Base-by-base conservation (phyloP, 371 early-diverging fungal species). In the Rhizopus delemar region DNA sequence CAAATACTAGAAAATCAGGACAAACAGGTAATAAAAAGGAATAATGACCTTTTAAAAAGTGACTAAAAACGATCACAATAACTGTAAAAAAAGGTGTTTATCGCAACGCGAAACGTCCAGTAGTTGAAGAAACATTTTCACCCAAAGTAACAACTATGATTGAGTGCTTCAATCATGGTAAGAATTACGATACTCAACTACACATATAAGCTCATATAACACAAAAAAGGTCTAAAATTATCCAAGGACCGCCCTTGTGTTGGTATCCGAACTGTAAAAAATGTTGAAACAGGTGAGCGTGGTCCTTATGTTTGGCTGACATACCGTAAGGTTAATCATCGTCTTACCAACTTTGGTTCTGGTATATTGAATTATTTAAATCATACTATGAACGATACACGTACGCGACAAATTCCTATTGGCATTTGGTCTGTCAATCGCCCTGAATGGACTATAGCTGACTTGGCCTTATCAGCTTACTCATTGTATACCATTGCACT, bases 401-500 rank as follows among this genome's bases (percentile, higher is more conserved):
- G 65, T 41, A 63, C 54, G 35, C 59, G 58, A 13, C 58, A 68
- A 41, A 68, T 65, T 15, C 75, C 81, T 3, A 60, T 89, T 15
- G 89, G 89, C 22, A 69, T 90, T 46, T 88, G 84, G 78, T 72
- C 87, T 38, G 78, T 86, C 65, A 98, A 98, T 75, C 75, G 98
- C 45, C 74, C 89, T 34, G 98, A 98, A 65, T 98, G 98, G 98
- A 76, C 89, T 33, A 81, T 93, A 12, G 69, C 88, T 13, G 94
- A 91, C 43, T 70, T 83, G 57, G 88, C 85, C 0, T 69, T 78
- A 46, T 62, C 65, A 56, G 63, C 71, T 22, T 81, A 82, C 49
- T 77, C 78, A 55, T 62, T 84, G 12, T 75, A 81, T n/a, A 80
- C 90, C 9, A 93, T 95, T 1, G 94, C 98, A 0, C 78, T 99